Evolutionary conservation across 2,329 filamentous ascomycete genomes (phyloP).

Genomic region (Aureobasidium sp.): DNA sequence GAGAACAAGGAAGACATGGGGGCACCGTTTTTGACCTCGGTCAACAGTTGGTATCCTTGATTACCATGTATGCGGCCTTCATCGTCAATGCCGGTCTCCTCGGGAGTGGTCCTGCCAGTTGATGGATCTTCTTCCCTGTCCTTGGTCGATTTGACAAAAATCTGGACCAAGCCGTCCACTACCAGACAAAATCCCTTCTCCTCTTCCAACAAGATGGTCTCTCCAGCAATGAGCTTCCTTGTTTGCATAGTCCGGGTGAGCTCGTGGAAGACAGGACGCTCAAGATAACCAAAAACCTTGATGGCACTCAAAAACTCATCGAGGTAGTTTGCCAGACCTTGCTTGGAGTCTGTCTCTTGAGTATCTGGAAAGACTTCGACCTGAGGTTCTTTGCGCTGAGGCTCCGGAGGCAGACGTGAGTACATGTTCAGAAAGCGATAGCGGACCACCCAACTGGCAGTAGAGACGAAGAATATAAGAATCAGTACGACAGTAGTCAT

Average conservation of each 20-base stretch:
- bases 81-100: conserved; percentile 47
- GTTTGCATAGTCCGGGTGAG: conserved; percentile 98
- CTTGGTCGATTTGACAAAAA: conserved; percentile 87
- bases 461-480: conserved; percentile 68
- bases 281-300: conserved; percentile 96
- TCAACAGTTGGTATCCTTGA: conserved; percentile 88
- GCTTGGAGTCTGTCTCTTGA: conserved; percentile 82
- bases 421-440: conserved; percentile 98
- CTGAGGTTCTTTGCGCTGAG: conserved; percentile 90
- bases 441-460: conserved; percentile 83
- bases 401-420: conserved; percentile 83
- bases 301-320: conserved; percentile 98
- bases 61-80: conserved; percentile 58
- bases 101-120: conserved; percentile 30
- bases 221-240: conserved; percentile 87
- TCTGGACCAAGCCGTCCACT: conserved; percentile 91
- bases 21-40: conserved; percentile 94
- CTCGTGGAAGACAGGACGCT: conserved; percentile 95
- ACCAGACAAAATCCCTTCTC: conserved; percentile 98
- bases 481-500: conserved; percentile 91
- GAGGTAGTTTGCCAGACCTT: conserved; percentile 88
- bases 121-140: conserved; percentile 35
- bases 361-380: conserved; percentile 92
- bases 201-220: conserved; percentile 90
- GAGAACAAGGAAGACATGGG: conserved; percentile 98